Evolutionary conservation across 495 filamentous ascomycete genomes (phyloP), one percentile per base, ranked within the genome.

Genomic region (Aspergillus hancockii): DNA sequence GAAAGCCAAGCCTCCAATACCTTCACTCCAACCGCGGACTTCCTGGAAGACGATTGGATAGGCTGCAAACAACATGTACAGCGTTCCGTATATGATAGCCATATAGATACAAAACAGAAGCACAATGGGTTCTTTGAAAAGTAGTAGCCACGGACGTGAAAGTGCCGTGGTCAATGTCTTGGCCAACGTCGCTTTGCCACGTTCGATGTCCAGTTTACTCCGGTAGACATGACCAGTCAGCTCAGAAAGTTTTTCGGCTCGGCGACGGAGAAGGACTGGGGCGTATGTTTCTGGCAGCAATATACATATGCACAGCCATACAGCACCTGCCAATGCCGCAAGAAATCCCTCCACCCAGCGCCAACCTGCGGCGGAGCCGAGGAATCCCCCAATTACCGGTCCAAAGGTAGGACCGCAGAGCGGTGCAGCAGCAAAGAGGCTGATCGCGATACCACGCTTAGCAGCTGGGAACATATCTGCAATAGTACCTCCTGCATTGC

Each of bases 31-130:
- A 52, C 84, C 84, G 8, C 90, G 88, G 46, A 85, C 70, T 49
- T 88, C 71, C n/a, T 81, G 76, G 71, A 90, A 94, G 55, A 94
- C 85, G 50, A 93, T 86, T 1, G 91, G 91, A 46, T 70, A 76
- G 18, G 89, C 89, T 30, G 90, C 85, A 74, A 96, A 94, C 14
- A 92, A 79, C 52, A 93, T 82, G 70, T 92, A 93, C 4, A 92
- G 74, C 6, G 88, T 85, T 0, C 88, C 85, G 61, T 90, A 91
- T 25, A 84, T 78, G 55, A 90, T 81, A 14, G 87, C 81, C 71
- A 91, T 82, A 67, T 92, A 92, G 18, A 89, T 62, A 1, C 82
- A 85, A 22, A 85, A 77, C 5, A 85, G 65, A 22, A 85, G 70
- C 21, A 84, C 81, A 57, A 90, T 86, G 4, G 85, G 82, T 49